Evolutionary conservation across 768 basidiomycete genomes (phyloP).

Genomic region (Asterophora lycoperdoides): DNA sequence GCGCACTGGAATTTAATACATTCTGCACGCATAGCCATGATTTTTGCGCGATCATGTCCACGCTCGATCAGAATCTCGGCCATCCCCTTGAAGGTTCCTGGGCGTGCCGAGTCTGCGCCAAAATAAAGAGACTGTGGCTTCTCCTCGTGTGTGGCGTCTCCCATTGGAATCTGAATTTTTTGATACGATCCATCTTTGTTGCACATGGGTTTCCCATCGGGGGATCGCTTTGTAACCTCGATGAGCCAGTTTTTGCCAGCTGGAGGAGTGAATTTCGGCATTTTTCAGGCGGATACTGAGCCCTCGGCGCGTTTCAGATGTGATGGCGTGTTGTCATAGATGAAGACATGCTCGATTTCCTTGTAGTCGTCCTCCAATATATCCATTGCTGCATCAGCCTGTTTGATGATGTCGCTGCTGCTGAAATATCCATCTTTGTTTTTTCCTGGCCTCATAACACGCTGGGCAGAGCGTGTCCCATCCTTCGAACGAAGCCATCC

Average conservation of each 20-base stretch:
- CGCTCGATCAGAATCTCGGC: conserved; percentile 25
- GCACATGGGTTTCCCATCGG: conserved; percentile 23
- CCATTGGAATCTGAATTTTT: not conserved
- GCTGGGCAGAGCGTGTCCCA: conserved; percentile 18
- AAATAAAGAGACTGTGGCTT: not conserved
- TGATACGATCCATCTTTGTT: not conserved
- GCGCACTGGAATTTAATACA: too few relatives aligned
- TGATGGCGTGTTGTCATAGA: conserved; percentile 10
- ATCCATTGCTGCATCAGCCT: conserved; percentile 21
- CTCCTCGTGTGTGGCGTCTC: too few relatives aligned
- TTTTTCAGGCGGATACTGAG: not conserved
- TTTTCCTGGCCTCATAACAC: conserved; percentile 21
- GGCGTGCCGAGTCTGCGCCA: not conserved
- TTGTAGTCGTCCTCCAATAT: conserved; percentile 17
- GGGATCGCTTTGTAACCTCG: conserved; percentile 10
- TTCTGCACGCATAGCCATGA: too few relatives aligned
- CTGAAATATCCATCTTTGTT: conserved; percentile 6
- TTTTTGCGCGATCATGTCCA: conserved; percentile 20
- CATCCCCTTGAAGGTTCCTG: conserved; percentile 28
- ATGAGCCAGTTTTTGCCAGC: conserved; percentile 18
- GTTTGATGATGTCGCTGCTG: conserved; percentile 20
- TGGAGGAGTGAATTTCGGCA: conserved; percentile 11
- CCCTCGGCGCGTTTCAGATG: conserved; percentile 6
- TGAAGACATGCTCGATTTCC: conserved; percentile 14
- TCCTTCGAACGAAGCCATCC: conserved; percentile 15